Percentiles rank a stretch among this genome's conserved stretches.
phyloP scores from a whole-genome alignment of 495 filamentous ascomycete genomes.

The Copromyces sp. region DNA sequence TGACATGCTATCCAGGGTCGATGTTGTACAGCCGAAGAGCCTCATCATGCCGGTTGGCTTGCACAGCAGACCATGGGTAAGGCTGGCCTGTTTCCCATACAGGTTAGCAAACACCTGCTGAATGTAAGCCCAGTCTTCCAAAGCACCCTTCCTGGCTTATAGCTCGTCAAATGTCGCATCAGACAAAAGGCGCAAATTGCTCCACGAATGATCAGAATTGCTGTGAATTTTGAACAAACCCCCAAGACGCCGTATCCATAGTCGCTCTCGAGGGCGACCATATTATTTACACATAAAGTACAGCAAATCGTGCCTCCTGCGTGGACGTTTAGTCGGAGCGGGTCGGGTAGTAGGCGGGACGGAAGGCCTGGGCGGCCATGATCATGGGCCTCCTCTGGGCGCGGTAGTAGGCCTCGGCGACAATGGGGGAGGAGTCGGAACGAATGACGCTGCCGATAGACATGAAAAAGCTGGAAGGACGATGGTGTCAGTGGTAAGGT shows the following conservation, averaged over 20 bases:
- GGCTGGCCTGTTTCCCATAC: not conserved
- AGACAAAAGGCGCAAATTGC: not conserved
- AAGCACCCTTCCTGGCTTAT: not conserved
- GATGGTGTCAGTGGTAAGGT: not conserved
- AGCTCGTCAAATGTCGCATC: not conserved
- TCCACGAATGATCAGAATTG: not conserved
- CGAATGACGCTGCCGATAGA: constrained; percentile 93
- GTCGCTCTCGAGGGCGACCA: not conserved
- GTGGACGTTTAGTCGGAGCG: constrained; percentile 6
- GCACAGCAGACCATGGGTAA: not conserved
- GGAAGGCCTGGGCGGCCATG: constrained; percentile 44
- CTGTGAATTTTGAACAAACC: not conserved
- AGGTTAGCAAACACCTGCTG: not conserved
- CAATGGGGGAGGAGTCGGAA: constrained; percentile 58
- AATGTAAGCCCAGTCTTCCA: not conserved
- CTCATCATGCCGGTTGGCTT: not conserved
- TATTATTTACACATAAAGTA: constrained; percentile 1
- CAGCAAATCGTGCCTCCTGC: not conserved
- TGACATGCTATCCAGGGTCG: not conserved
- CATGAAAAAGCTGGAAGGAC: constrained; percentile 83
- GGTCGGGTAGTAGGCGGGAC: constrained; percentile 6
- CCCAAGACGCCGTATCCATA: not conserved
- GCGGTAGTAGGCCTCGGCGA: constrained; percentile 50
- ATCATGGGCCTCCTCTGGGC: constrained; percentile 52
- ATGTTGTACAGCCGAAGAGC: not conserved